Base-by-base conservation (phyloP, 164 flowering plant genomes). In the Vitis cinerea region DNA sequence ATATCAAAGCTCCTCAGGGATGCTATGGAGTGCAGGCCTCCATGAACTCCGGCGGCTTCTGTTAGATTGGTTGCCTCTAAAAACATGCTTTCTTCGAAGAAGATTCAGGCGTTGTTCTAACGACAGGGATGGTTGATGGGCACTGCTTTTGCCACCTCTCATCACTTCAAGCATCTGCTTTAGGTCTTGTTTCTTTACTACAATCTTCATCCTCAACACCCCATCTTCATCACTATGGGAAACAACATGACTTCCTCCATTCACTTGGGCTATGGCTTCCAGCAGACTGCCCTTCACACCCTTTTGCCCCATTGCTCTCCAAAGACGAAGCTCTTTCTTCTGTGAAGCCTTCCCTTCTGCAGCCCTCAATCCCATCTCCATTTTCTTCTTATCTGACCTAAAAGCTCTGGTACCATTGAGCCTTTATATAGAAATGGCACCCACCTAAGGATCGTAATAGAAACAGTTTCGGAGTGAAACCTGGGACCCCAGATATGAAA, bases 21-120 rank as follows among this genome's bases (percentile, higher is more conserved):
- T 84, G 79, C 81, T 83, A 13, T 81, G 82, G 3, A 85, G 83
- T 2, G 59, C 79, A 65, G 88, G 86, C 72, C 64, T 68, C 88
- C 84, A 83, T 17, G 76, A 44, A 30, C 63, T n/a, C 27, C 59
- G 30, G 51, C 68, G 23, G 47, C 58, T 49, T 29, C 63, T 69
- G 71, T 70, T 76, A 4, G n/a, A 17, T 9, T 57, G 66, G 48
- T 64, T 66, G 13, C 15, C 63, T 65, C 76, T 69, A 50, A 29
- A 49, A 13, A 68, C 17, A 9, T 73, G 78, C 72, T 75, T 79
- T 62, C 63, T 71, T 53, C 77, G 50, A 75, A 83, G 52, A 5
- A 71, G 44, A 31, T 67, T 56, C 58, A 82, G 17, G 16, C 84
- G 62, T 5, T 80, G 83, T 57, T 80, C 83, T 1, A 64, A 57